Evolutionary conservation across 2,329 filamentous ascomycete genomes (phyloP).

Genomic region (Leptographium flavum): DNA sequence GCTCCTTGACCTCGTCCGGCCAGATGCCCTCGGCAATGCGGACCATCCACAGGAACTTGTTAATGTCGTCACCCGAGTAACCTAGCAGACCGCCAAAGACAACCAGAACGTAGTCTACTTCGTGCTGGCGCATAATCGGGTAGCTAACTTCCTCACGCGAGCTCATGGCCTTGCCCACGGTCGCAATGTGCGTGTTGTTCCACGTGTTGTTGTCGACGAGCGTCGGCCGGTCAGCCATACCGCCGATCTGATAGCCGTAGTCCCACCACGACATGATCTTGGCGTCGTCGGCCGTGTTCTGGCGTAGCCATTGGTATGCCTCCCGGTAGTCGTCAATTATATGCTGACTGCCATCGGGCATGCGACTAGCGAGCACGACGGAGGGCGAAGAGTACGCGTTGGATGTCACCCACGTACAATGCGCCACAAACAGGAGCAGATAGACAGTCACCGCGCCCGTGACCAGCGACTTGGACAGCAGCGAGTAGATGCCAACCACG

Average conservation of each 20-base stretch:
- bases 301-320: constrained; percentile 97
- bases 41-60: constrained; percentile 99
- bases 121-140: constrained; percentile 94
- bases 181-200: constrained; percentile 99
- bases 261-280: constrained; percentile 99
- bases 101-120: constrained; percentile 96
- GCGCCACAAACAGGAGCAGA: constrained; percentile 82
- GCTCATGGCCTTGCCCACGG: constrained; percentile 97
- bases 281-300: constrained; percentile 87
- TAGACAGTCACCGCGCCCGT: constrained; percentile 61
- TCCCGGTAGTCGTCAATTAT: constrained; percentile 99
- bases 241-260: constrained; percentile 98
- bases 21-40: constrained; percentile 97
- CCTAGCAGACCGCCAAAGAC: constrained; percentile 93
- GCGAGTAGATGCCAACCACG: constrained; percentile 69
- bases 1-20: constrained; percentile 98
- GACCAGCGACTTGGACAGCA: constrained; percentile 65
- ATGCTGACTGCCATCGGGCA: constrained; percentile 90
- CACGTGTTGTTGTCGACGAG: constrained; percentile 99
- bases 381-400: constrained; percentile 98
- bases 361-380: constrained; percentile 79
- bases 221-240: constrained; percentile 95
- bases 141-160: constrained; percentile 96
- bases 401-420: constrained; percentile 98
- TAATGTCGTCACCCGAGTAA: constrained; percentile 97